A percentile compares a stretch with the other conserved stretches of the same genome.
Conservation (phyloP, 2,329 filamentous ascomycete genomes). For the Geosmithia putterillii region DNA sequence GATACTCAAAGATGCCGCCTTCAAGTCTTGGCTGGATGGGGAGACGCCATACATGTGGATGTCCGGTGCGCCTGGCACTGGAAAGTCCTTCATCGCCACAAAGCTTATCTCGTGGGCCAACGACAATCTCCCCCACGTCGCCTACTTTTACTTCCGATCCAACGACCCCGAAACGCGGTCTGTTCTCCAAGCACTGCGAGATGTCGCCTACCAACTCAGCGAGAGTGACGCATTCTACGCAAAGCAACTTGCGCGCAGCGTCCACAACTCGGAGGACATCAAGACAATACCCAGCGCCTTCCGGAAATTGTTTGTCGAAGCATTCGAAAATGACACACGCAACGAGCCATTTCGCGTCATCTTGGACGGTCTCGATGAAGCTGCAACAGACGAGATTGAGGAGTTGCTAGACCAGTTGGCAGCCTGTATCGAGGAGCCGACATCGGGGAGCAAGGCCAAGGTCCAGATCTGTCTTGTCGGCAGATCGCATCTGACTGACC, state of each 20-base stretch:
- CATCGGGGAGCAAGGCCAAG: constrained; percentile 5
- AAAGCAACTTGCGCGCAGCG: constrained; percentile 22
- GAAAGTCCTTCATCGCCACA: constrained; percentile 32
- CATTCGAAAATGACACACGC: constrained; percentile 18
- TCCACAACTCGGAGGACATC: constrained; percentile 25
- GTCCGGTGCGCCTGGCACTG: constrained; percentile 28
- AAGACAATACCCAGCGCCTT: constrained; percentile 30
- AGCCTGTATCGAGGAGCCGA: constrained; percentile 9
- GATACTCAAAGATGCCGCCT: constrained; percentile 24
- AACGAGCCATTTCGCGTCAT: constrained; percentile 27
- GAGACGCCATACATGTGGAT: constrained; percentile 29
- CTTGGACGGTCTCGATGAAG: constrained; percentile 34
- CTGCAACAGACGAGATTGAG: constrained; percentile 20
- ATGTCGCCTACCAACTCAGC: constrained; percentile 33
- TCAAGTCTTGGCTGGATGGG: constrained; percentile 24
- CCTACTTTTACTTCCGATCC: constrained; percentile 35
- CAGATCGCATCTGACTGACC: constrained; percentile 26
- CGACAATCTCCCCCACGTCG: constrained; percentile 19
- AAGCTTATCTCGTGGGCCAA: constrained; percentile 27
- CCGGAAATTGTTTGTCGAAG: constrained; percentile 24
- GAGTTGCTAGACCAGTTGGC: constrained; percentile 22
- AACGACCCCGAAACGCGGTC: constrained; percentile 32
- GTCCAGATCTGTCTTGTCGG: constrained; percentile 27
- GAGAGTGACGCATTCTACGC: constrained; percentile 30
- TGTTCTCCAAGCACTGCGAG: constrained; percentile 29